Evolutionary conservation across 2,329 filamentous ascomycete species (phyloP), one percentile per base, ranked within the genome.

Genomic region (Thielaviopsis musarum): DNA sequence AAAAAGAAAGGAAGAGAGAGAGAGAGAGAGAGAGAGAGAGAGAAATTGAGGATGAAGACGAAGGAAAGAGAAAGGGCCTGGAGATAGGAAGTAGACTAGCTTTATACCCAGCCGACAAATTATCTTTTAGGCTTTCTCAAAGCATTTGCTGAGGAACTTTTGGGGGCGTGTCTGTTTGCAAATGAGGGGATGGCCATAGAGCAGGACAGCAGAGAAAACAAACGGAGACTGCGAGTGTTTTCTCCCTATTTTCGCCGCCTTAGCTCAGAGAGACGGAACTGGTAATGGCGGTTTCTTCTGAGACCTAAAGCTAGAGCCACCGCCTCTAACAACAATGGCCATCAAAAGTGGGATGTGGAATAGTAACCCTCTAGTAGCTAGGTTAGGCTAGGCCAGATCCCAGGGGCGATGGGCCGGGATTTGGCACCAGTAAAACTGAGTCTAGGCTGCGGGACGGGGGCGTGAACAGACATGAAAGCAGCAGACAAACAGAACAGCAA

Each of bases 391-490:
- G 38, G 38, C 38, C 38, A 45, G 38, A 45, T 45, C 38, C 38
- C 38, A 45, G 38, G 38, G 38, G 38, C 38, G 17, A 45, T 45
- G 10, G 38, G 17, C 38, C 38, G 38, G 38, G 38, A 45, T 56
- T 56, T 30, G 34, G 45, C 15, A 56, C 34, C 17, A 59, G 48
- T 52, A 52, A 56, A 56, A 59, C 24, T 56, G 58, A 53, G 54
- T 45, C 58, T 28, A 41, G 45, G 26, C 54, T 52, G 58, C 45
- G 53, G 52, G 56, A 56, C 51, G 45, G 45, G 52, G 59, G 52
- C 51, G 59, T 58, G 59, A 45, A 53, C 54, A 34, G 51, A 41
- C 45, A 48, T 48, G 17, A 48, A 17, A 34, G 30, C 48, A 52
- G 48, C 17, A 52, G 19, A 22, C 24, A 58, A 52, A 57, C 28